Evolutionary conservation across 371 early-diverging fungal genomes (phyloP), one percentile per base, ranked within the genome.

Genomic region (Dentiscutata heterogama): DNA sequence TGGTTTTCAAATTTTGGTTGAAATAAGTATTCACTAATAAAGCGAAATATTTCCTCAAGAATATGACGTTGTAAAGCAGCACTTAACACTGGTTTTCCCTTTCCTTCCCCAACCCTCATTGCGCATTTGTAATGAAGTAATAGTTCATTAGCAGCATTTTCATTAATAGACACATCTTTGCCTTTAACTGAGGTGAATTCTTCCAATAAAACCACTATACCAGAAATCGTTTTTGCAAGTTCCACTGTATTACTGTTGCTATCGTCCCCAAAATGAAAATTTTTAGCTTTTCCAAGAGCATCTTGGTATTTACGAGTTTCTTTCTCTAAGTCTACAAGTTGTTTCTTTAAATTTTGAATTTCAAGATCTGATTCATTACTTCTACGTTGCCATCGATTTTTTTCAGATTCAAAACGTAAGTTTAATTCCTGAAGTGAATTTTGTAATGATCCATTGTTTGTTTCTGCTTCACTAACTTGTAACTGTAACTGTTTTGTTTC

Each of bases 171-270:
- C 14, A 80, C 53, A 22, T 53, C 72, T 58, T 54, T 71, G 0
- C 80, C 80, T 71, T 80, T 80, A 25, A 80, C 46, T 31, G 53
- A 67, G n/a, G 71, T 58, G 54, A 80, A 58, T 22, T 80, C 67
- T 2, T 29, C n/a, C 7, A 80, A 25, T 16, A n/a, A 29, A 35
- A 71, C 22, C 13, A 20, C 54, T 4, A 80, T 46, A 6, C 53
- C 80, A 35, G 3, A 18, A 64, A 80, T 80, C 31, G n/a, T 10
- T 39, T 65, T 68, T 14, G 46, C 35, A 29, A 80, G 56, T 27
- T 80, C 71, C 31, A 80, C 80, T 2, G 71, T 54, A 22, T 80
- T 80, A 46, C 71, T 80, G 14, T 11, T 20, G 46, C 71, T 58
- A 46, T 80, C 60, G 25, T 80, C 80, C n/a, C 72, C 72, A 58